These are phyloP conservation scores for Dipteronia sinensis DNA, from an alignment of 345 rosid genomes.

Conservation along the genomic window DNA sequence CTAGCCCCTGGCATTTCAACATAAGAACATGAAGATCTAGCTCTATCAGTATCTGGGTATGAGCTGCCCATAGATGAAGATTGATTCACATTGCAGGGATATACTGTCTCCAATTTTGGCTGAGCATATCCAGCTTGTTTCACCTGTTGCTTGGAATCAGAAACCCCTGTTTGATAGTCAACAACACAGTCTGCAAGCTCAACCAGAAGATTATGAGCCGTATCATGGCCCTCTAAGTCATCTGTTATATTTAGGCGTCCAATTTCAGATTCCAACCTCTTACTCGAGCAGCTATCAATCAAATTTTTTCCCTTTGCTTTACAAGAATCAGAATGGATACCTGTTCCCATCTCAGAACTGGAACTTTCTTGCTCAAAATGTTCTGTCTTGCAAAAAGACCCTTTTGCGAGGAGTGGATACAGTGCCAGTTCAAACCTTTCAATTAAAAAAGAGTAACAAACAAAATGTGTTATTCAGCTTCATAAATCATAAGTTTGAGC, in stretches of 20 bases:
- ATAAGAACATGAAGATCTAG: slow-evolving; percentile 49
- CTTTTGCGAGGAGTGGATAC: slow-evolving; percentile 71
- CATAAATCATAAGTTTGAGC: slow-evolving; percentile 16
- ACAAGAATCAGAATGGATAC: slow-evolving; percentile 49
- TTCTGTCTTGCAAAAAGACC: slow-evolving; percentile 55
- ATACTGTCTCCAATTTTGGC: slow-evolving; percentile 41
- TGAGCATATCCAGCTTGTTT: slow-evolving; percentile 47
- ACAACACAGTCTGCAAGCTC: slow-evolving; percentile 57
- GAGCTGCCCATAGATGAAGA: slow-evolving; percentile 42
- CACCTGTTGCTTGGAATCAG: slow-evolving; percentile 49
- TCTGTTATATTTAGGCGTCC: slow-evolving; percentile 54
- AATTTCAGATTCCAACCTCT: slow-evolving; percentile 60
- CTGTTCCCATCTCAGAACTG: slow-evolving; percentile 45
- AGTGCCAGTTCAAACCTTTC: slow-evolving; percentile 88
- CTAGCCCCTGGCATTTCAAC: slow-evolving; percentile 44
- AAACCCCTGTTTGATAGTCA: slow-evolving; percentile 50
- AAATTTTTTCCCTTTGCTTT: slow-evolving; percentile 56
- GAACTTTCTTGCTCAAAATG: slow-evolving; percentile 56
- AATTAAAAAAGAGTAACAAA: slow-evolving; percentile 26
- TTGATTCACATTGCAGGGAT: slow-evolving; percentile 38
- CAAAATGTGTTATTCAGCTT: slow-evolving; percentile 25
- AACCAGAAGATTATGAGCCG: slow-evolving; percentile 45
- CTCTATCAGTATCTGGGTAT: slow-evolving; percentile 43
- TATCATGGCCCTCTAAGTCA: slow-evolving; percentile 36
- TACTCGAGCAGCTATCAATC: slow-evolving; percentile 43